phyloP scores from a whole-genome alignment of 192 early-diverging fungal genomes.

The Coemansia sp. region DNA sequence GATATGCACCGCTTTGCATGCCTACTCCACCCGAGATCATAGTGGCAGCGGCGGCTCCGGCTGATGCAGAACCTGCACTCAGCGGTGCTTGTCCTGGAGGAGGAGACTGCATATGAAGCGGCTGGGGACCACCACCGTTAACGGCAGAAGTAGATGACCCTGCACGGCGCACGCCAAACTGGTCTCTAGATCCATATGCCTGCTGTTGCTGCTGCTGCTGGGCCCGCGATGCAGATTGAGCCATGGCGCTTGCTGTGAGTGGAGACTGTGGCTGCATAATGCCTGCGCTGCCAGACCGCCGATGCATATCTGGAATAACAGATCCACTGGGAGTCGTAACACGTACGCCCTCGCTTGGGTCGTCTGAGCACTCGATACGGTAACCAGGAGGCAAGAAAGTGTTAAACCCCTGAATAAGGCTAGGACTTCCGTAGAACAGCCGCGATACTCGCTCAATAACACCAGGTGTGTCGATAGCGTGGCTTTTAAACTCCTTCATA shows the following conservation, averaged over 20 bases:
- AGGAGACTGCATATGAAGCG: constrained; percentile 23
- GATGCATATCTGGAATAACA: constrained; percentile 43
- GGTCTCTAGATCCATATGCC: constrained; percentile 18
- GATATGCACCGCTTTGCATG: neutral
- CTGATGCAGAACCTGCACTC: constrained; percentile 4
- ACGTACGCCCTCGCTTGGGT: constrained; percentile 74
- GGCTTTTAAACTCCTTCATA: constrained; percentile 99
- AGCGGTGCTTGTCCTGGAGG: neutral
- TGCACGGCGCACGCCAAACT: constrained; percentile 24
- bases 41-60: neutral
- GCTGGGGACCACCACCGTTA: neutral
- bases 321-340: constrained; percentile 84
- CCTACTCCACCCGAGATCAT: neutral
- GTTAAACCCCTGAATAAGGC: constrained; percentile 96
- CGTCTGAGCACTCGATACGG: constrained; percentile 85
- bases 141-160: neutral
- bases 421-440: constrained; percentile 88
- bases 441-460: constrained; percentile 96
- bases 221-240: neutral
- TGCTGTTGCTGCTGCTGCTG: constrained; percentile 28
- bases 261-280: constrained; percentile 16
- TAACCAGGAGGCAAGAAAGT: constrained; percentile 99
- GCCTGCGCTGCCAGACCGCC: constrained; percentile 11
- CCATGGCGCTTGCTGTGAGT: constrained; percentile 5
- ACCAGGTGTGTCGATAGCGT: constrained; percentile 93